Conservation (phyloP, 257 asterid genomes). For the Euphrasia confusa region DNA sequence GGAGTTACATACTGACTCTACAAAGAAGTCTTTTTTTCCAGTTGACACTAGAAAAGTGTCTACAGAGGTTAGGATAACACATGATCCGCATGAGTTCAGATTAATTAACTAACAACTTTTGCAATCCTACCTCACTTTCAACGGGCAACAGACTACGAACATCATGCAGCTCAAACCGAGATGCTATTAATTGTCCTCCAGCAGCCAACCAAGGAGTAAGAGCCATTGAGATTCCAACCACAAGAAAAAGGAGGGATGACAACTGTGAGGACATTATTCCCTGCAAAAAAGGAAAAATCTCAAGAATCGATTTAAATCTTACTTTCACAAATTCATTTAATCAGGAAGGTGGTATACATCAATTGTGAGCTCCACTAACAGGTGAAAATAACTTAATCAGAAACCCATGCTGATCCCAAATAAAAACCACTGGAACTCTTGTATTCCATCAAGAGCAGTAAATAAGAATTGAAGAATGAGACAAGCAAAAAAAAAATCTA, state of each 20-base stretch:
- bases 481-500: no score
- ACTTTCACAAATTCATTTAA: slow-evolving; percentile 1
- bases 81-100: no score
- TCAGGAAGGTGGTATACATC: slow-evolving; percentile 12
- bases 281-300: slow-evolving; percentile 37
- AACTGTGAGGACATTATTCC: slow-evolving; percentile 91
- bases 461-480: no score
- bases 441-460: no score
- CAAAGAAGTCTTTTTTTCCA: slow-evolving; percentile 1
- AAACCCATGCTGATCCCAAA: background rate
- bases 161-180: slow-evolving; percentile 95
- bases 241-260: slow-evolving; percentile 92
- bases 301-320: slow-evolving; percentile 14
- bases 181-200: slow-evolving; percentile 97
- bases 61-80: slow-evolving; percentile 20
- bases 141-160: slow-evolving; percentile 92
- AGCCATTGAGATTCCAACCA: slow-evolving; percentile 98
- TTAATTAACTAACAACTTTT: no score
- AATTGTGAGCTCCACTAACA: background rate
- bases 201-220: slow-evolving; percentile 98
- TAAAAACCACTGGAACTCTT: background rate
- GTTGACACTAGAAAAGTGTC: slow-evolving; percentile 9
- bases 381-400: background rate
- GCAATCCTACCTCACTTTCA: slow-evolving; percentile 76
- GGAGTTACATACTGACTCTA: slow-evolving; percentile 4